phyloP scores from a whole-genome alignment of 2,329 filamentous ascomycete species.

The Pseudogymnoascus sp. region DNA sequence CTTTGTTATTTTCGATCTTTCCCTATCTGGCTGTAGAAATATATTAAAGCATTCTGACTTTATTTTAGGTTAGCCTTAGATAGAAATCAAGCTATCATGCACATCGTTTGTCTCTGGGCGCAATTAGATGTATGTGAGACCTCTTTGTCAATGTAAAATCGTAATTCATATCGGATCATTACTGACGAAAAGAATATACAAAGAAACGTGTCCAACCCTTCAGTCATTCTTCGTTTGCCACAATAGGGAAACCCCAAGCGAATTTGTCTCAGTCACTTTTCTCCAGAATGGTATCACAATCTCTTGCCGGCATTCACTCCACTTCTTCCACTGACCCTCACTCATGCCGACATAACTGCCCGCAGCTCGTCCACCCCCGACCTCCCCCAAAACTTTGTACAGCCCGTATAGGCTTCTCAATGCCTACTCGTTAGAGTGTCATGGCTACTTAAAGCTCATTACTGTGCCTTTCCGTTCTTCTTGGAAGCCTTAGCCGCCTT shows the following conservation, averaged over 20 bases:
- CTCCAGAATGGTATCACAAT: not conserved
- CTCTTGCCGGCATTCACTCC: not conserved
- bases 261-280: not conserved
- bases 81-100: not conserved
- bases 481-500: constrained; percentile 37
- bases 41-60: not conserved
- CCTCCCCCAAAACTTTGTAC: not conserved
- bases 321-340: not conserved
- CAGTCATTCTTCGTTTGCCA: not conserved
- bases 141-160: not conserved
- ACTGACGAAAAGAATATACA: constrained; percentile 5
- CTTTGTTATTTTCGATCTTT: not conserved
- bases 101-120: not conserved
- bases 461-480: constrained; percentile 41
- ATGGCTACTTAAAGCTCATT: constrained; percentile 5
- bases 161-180: constrained; percentile 5
- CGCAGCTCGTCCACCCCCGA: not conserved
- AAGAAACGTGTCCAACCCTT: not conserved
- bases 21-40: not conserved
- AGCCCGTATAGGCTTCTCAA: not conserved
- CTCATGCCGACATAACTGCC: not conserved
- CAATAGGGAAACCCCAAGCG: not conserved
- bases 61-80: not conserved
- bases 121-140: not conserved
- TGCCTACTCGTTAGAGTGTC: not conserved